phyloP scores from a whole-genome alignment of 129 eudicot species.

The Escallonia rubra region DNA sequence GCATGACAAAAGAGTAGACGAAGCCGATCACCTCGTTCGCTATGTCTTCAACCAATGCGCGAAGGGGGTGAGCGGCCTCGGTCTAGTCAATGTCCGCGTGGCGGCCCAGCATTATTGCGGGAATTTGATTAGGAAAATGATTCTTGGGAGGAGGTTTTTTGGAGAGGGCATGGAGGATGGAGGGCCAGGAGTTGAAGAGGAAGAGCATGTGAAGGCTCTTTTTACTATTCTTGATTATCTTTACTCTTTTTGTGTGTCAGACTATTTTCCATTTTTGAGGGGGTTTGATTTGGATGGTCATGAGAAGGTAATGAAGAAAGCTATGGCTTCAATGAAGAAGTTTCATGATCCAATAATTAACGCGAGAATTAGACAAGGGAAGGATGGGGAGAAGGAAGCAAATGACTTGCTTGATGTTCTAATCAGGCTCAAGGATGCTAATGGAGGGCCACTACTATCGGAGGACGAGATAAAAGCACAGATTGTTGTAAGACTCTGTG shows the following conservation, averaged over 20 bases:
- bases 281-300: slow-evolving; percentile 34
- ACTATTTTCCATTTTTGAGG: slow-evolving; percentile 33
- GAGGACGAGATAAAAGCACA: slow-evolving; percentile 33
- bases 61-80: neutral
- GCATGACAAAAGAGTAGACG: slow-evolving; percentile 14
- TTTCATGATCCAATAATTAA: slow-evolving; percentile 29
- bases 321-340: slow-evolving; percentile 7
- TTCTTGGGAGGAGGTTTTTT: slow-evolving; percentile 24
- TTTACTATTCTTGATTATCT: slow-evolving; percentile 4
- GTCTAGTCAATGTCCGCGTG: slow-evolving; percentile 20
- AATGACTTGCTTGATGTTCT: slow-evolving; percentile 44
- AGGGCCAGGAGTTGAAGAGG: slow-evolving; percentile 35
- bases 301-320: slow-evolving; percentile 11
- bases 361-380: slow-evolving; percentile 28
- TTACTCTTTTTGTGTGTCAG: slow-evolving; percentile 23
- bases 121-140: slow-evolving; percentile 21
- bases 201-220: slow-evolving; percentile 24
- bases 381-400: slow-evolving; percentile 12
- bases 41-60: slow-evolving; percentile 12
- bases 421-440: slow-evolving; percentile 18
- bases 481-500: slow-evolving; percentile 22
- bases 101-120: slow-evolving; percentile 26
- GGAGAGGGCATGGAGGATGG: slow-evolving; percentile 26
- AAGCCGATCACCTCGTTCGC: slow-evolving; percentile 26
- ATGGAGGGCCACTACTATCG: slow-evolving; percentile 8